These are phyloP conservation scores for Schoenoplectus triqueter DNA, from an alignment of 202 grass and related monocot genomes.

Conservation along the genomic window DNA sequence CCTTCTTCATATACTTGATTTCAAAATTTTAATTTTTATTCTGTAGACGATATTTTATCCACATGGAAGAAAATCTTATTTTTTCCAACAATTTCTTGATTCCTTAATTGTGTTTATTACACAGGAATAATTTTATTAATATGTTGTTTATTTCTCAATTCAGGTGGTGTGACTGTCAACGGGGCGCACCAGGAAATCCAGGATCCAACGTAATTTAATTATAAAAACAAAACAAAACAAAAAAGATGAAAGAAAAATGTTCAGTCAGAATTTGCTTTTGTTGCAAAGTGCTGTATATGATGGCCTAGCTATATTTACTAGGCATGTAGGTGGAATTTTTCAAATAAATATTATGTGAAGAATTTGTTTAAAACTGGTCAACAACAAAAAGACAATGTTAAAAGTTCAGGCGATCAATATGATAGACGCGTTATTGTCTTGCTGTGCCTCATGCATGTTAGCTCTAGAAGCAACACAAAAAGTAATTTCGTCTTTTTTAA, in stretches of 20 bases:
- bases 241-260: not conserved
- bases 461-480: not conserved
- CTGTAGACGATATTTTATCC: no score
- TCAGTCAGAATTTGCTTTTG: not conserved
- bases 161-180: no score
- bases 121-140: no score
- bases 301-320: not conserved
- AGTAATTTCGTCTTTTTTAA: not conserved
- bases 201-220: no score
- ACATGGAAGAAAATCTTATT: no score
- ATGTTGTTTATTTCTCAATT: no score
- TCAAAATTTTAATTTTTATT: no score
- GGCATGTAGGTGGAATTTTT: not conserved
- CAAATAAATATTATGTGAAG: not conserved
- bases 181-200: no score
- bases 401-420: slow-evolving; percentile 12
- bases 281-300: not conserved
- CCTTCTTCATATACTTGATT: no score
- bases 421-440: not conserved
- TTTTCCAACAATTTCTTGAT: no score
- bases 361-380: not conserved
- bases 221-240: no score
- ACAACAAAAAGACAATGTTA: not conserved
- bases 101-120: no score
- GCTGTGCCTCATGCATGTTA: not conserved